Conservation (phyloP, 2,329 filamentous ascomycete species). For the Trichoderma koningii region DNA sequence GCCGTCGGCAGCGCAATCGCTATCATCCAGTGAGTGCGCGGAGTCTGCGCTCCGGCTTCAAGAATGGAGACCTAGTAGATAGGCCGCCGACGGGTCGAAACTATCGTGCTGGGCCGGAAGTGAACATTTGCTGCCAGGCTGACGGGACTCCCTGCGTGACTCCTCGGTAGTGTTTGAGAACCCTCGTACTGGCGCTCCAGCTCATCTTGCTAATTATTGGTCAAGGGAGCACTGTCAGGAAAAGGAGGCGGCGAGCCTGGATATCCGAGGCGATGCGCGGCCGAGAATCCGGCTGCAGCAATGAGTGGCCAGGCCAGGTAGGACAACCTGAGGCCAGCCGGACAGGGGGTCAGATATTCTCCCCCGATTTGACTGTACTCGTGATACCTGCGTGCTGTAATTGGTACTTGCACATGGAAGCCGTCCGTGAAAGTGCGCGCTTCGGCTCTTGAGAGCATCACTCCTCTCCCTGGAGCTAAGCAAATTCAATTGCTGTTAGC, state of each 20-base stretch:
- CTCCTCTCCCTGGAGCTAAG: not conserved
- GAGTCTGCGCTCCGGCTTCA: slow-evolving; percentile 1
- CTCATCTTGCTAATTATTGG: not conserved
- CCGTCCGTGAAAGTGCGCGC: not conserved
- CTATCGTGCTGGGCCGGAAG: not conserved
- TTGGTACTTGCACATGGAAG: too few relatives aligned
- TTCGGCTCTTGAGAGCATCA: slow-evolving; percentile 9
- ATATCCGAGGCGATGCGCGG: not conserved
- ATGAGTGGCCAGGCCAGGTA: not conserved
- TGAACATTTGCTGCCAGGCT: slow-evolving; percentile 3
- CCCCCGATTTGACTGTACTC: not conserved
- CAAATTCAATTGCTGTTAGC: slow-evolving; percentile 26
- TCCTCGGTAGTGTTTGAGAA: slow-evolving; percentile 3
- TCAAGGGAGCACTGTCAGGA: not conserved
- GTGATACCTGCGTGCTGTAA: too few relatives aligned
- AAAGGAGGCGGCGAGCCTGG: not conserved
- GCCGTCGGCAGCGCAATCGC: not conserved
- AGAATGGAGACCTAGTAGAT: not conserved
- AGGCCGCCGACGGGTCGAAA: not conserved
- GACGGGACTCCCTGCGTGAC: slow-evolving; percentile 19
- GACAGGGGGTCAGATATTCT: not conserved
- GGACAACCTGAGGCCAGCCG: not conserved
- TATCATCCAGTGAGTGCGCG: not conserved
- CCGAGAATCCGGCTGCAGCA: slow-evolving; percentile 12
- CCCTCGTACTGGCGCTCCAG: not conserved